Conservation (phyloP, 495 filamentous ascomycete species). For the Terfezia claveryi region DNA sequence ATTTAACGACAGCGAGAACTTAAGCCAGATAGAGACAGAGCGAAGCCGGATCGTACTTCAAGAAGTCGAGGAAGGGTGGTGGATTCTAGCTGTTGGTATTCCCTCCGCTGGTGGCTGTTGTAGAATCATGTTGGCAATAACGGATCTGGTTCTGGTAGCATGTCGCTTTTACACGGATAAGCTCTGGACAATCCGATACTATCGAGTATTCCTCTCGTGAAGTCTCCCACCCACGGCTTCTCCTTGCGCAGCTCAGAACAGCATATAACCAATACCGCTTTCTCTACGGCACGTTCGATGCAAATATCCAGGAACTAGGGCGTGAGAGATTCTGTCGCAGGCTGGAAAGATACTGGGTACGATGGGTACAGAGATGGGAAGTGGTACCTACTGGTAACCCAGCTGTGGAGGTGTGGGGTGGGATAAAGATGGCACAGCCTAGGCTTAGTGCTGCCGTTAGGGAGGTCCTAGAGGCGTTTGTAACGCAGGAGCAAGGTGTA, state of each 20-base stretch:
- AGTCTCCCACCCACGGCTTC: constrained; percentile 55
- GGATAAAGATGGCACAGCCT: constrained; percentile 76
- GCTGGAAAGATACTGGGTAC: constrained; percentile 64
- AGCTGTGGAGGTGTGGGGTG: constrained; percentile 51
- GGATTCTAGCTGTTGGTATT: constrained; percentile 56
- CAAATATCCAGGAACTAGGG: constrained; percentile 29
- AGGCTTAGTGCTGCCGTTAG: constrained; percentile 83
- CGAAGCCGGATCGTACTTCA: constrained; percentile 61
- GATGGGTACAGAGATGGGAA: constrained; percentile 66
- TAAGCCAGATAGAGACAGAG: constrained; percentile 80
- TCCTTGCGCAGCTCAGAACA: constrained; percentile 57
- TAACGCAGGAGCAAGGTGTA: constrained; percentile 29
- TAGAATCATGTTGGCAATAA: constrained; percentile 23
- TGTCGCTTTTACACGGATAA: constrained; percentile 17
- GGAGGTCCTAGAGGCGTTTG: constrained; percentile 72
- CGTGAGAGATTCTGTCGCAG: constrained; percentile 36
- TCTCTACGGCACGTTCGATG: constrained; percentile 43
- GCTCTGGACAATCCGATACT: constrained; percentile 17
- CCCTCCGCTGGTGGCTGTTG: constrained; percentile 35
- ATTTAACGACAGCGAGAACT: constrained; percentile 51
- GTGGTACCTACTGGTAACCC: constrained; percentile 79
- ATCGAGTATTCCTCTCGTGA: constrained; percentile 71
- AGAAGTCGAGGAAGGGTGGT: constrained; percentile 79
- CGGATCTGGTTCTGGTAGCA: constrained; percentile 1
- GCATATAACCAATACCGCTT: constrained; percentile 72